phyloP scores from a whole-genome alignment of 2,329 filamentous ascomycete species.

The Aspergillus chevalieri region DNA sequence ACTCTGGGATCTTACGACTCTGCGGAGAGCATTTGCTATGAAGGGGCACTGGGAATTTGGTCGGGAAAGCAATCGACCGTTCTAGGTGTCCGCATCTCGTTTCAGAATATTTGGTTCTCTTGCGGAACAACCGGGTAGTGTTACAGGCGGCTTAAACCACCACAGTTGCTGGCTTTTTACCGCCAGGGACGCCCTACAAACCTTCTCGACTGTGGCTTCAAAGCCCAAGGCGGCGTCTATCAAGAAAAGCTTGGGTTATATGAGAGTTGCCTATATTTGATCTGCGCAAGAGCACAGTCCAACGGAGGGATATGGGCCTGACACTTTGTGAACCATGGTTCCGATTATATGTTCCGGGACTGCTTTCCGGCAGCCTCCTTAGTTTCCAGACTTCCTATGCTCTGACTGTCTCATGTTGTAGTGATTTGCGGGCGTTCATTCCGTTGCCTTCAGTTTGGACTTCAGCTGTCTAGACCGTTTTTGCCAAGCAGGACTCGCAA shows the following conservation, averaged over 20 bases:
- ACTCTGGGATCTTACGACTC: too few relatives aligned
- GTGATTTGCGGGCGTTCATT: conserved; percentile 2
- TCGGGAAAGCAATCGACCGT: background rate
- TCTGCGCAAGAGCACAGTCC: background rate
- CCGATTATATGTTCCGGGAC: conserved; percentile 1
- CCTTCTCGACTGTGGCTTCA: too few relatives aligned
- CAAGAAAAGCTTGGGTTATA: too few relatives aligned
- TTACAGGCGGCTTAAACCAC: background rate
- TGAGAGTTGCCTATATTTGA: too few relatives aligned
- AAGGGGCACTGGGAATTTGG: too few relatives aligned
- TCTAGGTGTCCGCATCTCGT: background rate
- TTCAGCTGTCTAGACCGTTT: background rate
- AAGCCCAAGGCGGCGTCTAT: too few relatives aligned
- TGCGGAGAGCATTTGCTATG: too few relatives aligned
- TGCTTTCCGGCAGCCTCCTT: background rate
- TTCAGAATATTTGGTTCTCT: background rate
- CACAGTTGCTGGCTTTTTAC: background rate
- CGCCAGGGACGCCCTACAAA: too few relatives aligned
- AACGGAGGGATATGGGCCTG: background rate
- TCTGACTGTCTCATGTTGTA: background rate
- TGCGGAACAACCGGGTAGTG: background rate
- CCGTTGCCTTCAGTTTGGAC: background rate
- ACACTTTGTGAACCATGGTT: background rate
- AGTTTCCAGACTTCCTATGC: background rate
- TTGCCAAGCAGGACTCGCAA: background rate